phyloP scores from a whole-genome alignment of 768 basidiomycete species.

The Antrodiella citrinella region DNA sequence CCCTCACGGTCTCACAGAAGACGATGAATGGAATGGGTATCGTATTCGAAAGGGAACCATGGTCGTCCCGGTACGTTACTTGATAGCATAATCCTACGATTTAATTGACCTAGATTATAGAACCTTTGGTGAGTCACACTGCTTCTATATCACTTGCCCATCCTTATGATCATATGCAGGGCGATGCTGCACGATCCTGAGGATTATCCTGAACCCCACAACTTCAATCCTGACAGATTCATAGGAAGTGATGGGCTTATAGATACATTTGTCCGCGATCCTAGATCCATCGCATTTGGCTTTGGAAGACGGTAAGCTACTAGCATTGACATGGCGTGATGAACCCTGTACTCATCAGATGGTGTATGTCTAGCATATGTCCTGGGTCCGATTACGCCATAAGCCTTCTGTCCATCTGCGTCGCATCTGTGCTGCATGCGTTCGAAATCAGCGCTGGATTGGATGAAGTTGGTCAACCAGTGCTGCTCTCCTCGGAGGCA shows the following conservation, averaged over 20 bases:
- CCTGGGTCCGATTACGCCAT: neutral
- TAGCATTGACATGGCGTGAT: neutral
- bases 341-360: too few relatives aligned
- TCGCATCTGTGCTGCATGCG: neutral
- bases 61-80: slow-evolving; percentile 1
- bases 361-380: neutral
- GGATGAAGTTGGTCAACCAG: neutral
- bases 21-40: slow-evolving; percentile 3
- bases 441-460: neutral
- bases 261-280: neutral
- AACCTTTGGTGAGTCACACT: too few relatives aligned
- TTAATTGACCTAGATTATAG: too few relatives aligned
- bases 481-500: neutral
- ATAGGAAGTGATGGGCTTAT: neutral
- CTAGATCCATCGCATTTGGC: neutral
- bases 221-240: slow-evolving; percentile 17
- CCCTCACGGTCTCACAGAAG: slow-evolving; percentile 2
- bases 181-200: slow-evolving; percentile 12
- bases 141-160: too few relatives aligned
- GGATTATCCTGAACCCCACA: slow-evolving; percentile 11
- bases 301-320: neutral
- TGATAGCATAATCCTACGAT: too few relatives aligned
- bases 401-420: neutral
- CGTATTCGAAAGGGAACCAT: slow-evolving; percentile 4
- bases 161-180: slow-evolving; percentile 9